Evolutionary conservation across 768 basidiomycete species (phyloP), one percentile per base, ranked within the genome.

Genomic region (Lactifluus volemus): DNA sequence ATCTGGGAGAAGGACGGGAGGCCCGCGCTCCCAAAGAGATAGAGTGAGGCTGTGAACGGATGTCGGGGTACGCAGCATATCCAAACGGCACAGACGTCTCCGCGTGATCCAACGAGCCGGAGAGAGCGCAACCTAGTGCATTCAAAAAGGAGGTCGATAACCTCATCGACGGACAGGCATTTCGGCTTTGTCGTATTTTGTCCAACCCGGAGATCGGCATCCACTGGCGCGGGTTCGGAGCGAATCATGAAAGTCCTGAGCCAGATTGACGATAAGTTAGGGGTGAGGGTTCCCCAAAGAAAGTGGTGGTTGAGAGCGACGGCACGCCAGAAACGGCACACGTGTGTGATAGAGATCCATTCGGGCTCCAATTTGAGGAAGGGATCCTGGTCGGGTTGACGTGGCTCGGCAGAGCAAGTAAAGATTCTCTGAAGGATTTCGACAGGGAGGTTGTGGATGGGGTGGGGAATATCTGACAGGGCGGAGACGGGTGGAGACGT

Each of bases 291-390:
- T 9, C 45, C 49, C 62, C 62, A 63, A 11, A 63, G 62, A 17
- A 48, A 54, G 17, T 48, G 57, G 41, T 63, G 58, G 34, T 44
- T 51, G 53, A 63, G 52, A 19, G 59, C 52, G 49, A 51, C 48
- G n/a, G 39, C 48, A 21, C 62, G 62, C 62, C 62, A 63, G 30
- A 50, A n/a, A 21, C 59, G 58, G 11, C 59, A 54, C 30, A 63
- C 62, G 45, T 63, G 49, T 11, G 62, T 63, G 39, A 63, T 49
- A 9, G 34, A 8, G 30, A 63, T 63, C 62, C 62, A 63, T 25
- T 54, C 59, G 34, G 61, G 61, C 29, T 49, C 57, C 38, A 48
- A 42, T 45, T 42, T 45, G n/a, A n/a, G 44, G 38, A 48, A 58
- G 19, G 50, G 55, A 0, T 19, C 17, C 1, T 39, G 7, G 36